A percentile compares a stretch with the other conserved stretches of the same genome.
phyloP scores from a whole-genome alignment of 2,329 filamentous ascomycete genomes.

The Phaeosphaeriaceae sp. region DNA sequence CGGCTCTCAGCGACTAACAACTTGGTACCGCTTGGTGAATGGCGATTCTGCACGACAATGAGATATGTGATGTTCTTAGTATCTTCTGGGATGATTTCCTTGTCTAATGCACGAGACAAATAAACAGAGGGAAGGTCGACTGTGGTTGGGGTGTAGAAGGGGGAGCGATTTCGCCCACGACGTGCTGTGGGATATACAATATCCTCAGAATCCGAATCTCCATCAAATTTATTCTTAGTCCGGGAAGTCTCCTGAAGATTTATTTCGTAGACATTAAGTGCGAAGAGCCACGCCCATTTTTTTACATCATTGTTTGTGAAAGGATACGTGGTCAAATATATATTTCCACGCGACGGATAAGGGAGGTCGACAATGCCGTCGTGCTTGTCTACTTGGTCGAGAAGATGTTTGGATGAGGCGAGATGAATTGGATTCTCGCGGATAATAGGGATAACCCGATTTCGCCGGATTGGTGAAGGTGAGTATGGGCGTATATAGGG shows the following conservation, averaged over 20 bases:
- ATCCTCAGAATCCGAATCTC: slow-evolving; percentile 8
- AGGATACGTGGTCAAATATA: slow-evolving; percentile 32
- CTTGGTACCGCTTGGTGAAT: slow-evolving; percentile 12
- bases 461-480: slow-evolving; percentile 7
- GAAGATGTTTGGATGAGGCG: slow-evolving; percentile 20
- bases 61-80: slow-evolving; percentile 17
- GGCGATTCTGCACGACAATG: slow-evolving; percentile 25
- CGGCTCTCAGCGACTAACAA: slow-evolving; percentile 31
- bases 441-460: background rate
- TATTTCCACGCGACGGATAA: slow-evolving; percentile 15
- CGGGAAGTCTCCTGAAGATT: slow-evolving; percentile 12
- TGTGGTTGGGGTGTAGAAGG: slow-evolving; percentile 9
- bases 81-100: slow-evolving; percentile 20
- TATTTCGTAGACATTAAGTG: slow-evolving; percentile 19
- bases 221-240: background rate
- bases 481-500: slow-evolving; percentile 8
- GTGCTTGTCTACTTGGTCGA: slow-evolving; percentile 19
- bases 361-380: slow-evolving; percentile 30
- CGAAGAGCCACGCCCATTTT: slow-evolving; percentile 32
- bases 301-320: slow-evolving; percentile 33
- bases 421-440: slow-evolving; percentile 2
- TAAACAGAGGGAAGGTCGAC: slow-evolving; percentile 23
- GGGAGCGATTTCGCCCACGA: slow-evolving; percentile 12
- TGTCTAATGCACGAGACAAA: slow-evolving; percentile 30
- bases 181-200: background rate